Evolutionary conservation across 2,329 filamentous ascomycete species (phyloP).

Genomic region (Xylaria sp.): DNA sequence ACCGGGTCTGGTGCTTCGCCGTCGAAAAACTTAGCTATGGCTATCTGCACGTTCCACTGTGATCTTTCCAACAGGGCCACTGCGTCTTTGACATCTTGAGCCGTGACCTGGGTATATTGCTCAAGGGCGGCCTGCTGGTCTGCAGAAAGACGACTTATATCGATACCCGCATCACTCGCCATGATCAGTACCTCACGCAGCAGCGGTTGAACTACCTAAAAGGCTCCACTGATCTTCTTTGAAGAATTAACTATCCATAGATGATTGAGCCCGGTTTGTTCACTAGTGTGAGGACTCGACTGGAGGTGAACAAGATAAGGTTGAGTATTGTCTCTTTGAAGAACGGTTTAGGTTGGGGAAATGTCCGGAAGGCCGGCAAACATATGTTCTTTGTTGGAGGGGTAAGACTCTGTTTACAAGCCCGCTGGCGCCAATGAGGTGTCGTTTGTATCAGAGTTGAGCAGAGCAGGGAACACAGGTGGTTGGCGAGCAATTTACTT

Average conservation of each 20-base stretch:
- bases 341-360: neutral
- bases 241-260: slow-evolving; percentile 18
- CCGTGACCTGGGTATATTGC: slow-evolving; percentile 88
- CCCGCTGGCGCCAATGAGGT: neutral
- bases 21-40: slow-evolving; percentile 97
- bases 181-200: slow-evolving; percentile 47
- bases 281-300: neutral
- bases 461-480: neutral
- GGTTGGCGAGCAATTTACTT: neutral
- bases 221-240: neutral
- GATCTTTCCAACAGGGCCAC: slow-evolving; percentile 83
- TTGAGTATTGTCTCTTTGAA: neutral
- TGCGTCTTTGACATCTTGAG: slow-evolving; percentile 80
- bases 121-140: slow-evolving; percentile 85
- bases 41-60: slow-evolving; percentile 98
- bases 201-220: slow-evolving; percentile 1
- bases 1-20: slow-evolving; percentile 87
- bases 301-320: neutral
- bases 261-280: neutral
- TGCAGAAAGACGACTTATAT: slow-evolving; percentile 76
- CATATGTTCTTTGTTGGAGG: neutral
- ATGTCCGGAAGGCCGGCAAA: neutral
- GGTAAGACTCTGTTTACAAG: neutral
- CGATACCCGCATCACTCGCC: slow-evolving; percentile 59
- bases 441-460: neutral